phyloP scores from a whole-genome alignment of 768 basidiomycete genomes.

The Auriculariales sp. region DNA sequence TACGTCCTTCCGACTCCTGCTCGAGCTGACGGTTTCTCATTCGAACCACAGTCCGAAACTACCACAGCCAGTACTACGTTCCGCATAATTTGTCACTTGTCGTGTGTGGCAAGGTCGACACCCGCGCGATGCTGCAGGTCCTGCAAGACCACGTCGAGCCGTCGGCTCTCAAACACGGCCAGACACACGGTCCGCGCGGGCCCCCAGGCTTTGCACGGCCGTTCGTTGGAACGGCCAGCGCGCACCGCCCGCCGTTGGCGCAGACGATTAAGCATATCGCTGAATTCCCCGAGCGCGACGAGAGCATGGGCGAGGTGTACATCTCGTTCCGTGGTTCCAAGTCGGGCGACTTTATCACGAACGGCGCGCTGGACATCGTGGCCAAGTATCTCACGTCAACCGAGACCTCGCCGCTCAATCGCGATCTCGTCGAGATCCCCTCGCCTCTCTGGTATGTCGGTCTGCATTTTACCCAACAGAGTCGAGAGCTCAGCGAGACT shows the following conservation, averaged over 20 bases:
- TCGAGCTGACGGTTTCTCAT: not conserved
- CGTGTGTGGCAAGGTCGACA: slow-evolving; percentile 77
- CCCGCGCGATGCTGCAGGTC: slow-evolving; percentile 59
- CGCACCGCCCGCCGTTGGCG: slow-evolving; percentile 37
- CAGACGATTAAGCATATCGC: slow-evolving; percentile 46
- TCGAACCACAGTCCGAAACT: slow-evolving; percentile 54
- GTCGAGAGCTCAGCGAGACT: no score
- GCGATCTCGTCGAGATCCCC: slow-evolving; percentile 85
- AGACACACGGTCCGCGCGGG: slow-evolving; percentile 42
- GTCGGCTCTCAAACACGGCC: slow-evolving; percentile 57
- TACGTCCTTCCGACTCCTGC: slow-evolving; percentile 18
- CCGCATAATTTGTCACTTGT: slow-evolving; percentile 88
- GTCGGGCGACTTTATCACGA: slow-evolving; percentile 29
- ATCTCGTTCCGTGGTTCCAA: slow-evolving; percentile 68
- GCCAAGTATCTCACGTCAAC: slow-evolving; percentile 83
- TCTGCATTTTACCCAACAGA: slow-evolving; percentile 3
- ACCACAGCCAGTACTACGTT: slow-evolving; percentile 80
- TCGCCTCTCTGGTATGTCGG: slow-evolving; percentile 65
- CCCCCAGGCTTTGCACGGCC: slow-evolving; percentile 86
- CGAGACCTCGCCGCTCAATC: slow-evolving; percentile 66
- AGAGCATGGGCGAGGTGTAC: slow-evolving; percentile 78
- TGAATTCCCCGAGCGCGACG: slow-evolving; percentile 94
- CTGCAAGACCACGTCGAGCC: slow-evolving; percentile 78
- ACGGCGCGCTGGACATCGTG: slow-evolving; percentile 60
- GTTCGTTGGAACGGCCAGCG: slow-evolving; percentile 78